Percentiles rank a stretch among this genome's conserved stretches.
Evolutionary conservation across 2,329 filamentous ascomycete species (phyloP).

Genomic region (Xylaria sp.): DNA sequence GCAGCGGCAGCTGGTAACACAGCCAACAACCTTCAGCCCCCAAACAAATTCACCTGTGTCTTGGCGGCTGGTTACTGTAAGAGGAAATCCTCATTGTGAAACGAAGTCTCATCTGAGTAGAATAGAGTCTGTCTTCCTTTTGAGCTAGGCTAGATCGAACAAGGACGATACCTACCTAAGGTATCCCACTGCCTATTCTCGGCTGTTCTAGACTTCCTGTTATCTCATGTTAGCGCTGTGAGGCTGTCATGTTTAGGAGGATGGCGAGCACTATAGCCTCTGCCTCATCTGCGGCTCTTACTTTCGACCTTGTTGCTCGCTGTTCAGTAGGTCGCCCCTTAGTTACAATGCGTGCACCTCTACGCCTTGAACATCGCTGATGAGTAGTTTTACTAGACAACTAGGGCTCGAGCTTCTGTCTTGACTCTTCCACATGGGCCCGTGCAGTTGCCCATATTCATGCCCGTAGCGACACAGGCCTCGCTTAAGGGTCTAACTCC

Average conservation of each 20-base stretch:
- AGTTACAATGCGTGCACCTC: background rate
- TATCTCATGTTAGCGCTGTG: slow-evolving; percentile 13
- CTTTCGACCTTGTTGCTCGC: slow-evolving; percentile 79
- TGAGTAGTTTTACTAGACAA: slow-evolving; percentile 70
- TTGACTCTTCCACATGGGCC: slow-evolving; percentile 91
- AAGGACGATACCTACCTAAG: background rate
- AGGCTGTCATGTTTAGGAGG: slow-evolving; percentile 34
- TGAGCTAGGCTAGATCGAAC: background rate
- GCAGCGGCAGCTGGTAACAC: slow-evolving; percentile 4
- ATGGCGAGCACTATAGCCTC: slow-evolving; percentile 64
- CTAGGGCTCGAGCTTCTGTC: slow-evolving; percentile 89
- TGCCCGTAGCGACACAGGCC: slow-evolving; percentile 97
- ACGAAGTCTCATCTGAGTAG: background rate
- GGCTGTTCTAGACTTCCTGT: background rate
- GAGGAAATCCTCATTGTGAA: background rate
- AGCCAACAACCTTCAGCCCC: slow-evolving; percentile 3
- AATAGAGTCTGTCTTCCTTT: background rate
- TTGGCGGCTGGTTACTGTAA: slow-evolving; percentile 21
- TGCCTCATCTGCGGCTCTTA: slow-evolving; percentile 71
- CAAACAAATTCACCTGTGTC: slow-evolving; percentile 21
- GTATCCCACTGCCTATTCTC: background rate
- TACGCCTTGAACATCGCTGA: slow-evolving; percentile 14
- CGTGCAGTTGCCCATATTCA: slow-evolving; percentile 92
- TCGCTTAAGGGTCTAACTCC: slow-evolving; percentile 95
- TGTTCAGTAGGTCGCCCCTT: slow-evolving; percentile 74